Evolutionary conservation across 2,329 filamentous ascomycete species (phyloP).

Genomic region (Fusarium sp.): DNA sequence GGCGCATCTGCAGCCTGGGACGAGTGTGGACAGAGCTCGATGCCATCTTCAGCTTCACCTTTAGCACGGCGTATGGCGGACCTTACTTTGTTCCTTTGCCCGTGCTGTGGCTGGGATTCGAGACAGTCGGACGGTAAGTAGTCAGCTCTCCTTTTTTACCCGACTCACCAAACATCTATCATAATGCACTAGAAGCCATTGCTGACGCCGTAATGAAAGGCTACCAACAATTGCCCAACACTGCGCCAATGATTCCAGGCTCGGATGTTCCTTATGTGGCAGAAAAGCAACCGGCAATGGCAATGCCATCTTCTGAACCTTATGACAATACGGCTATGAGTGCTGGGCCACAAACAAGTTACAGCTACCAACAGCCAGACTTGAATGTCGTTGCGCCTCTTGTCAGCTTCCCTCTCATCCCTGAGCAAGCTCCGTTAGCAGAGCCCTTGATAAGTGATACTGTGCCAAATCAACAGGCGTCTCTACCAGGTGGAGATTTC

Average conservation of each 20-base stretch:
- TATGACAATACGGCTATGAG: conserved; percentile 33
- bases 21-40: conserved; percentile 39
- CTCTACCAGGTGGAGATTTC: conserved; percentile 37
- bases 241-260: conserved; percentile 47
- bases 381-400: conserved; percentile 39
- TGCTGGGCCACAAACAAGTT: conserved; percentile 27
- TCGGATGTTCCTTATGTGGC: conserved; percentile 51
- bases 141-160: background rate
- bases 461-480: conserved; percentile 30
- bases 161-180: background rate
- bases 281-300: conserved; percentile 47
- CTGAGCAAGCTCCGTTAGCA: conserved; percentile 34
- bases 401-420: conserved; percentile 40
- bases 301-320: conserved; percentile 34
- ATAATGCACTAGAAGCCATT: background rate
- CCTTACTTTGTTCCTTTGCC: conserved; percentile 49
- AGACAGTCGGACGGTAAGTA: conserved; percentile 51
- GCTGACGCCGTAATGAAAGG: conserved; percentile 47
- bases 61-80: conserved; percentile 49
- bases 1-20: conserved; percentile 41
- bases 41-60: conserved; percentile 44
- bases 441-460: conserved; percentile 33
- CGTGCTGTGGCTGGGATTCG: conserved; percentile 50
- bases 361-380: conserved; percentile 36
- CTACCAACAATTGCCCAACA: conserved; percentile 51